Conservation (phyloP, 2,329 filamentous ascomycete species). For the Arthroderma sp. region DNA sequence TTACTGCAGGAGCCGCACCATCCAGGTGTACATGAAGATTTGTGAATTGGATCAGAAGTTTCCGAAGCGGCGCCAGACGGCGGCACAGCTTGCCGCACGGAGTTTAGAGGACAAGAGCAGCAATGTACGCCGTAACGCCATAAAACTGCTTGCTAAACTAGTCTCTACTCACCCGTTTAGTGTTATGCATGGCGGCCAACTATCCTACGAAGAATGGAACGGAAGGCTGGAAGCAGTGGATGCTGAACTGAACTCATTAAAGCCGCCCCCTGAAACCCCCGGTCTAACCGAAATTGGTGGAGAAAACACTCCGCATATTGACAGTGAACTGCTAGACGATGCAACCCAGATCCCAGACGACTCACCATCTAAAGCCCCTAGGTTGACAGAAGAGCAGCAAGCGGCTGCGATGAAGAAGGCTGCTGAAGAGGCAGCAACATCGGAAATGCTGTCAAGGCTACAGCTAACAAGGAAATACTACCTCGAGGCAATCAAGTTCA, state of each 20-base stretch:
- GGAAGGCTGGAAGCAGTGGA: conserved; percentile 71
- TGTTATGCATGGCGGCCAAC: conserved; percentile 75
- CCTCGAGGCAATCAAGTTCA: conserved; percentile 83
- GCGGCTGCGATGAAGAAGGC: conserved; percentile 62
- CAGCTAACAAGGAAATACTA: conserved; percentile 85
- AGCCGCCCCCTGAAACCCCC: conserved; percentile 61
- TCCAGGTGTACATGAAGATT: conserved; percentile 85
- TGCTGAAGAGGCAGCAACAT: conserved; percentile 74
- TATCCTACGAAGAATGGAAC: conserved; percentile 77
- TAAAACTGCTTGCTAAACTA: conserved; percentile 76
- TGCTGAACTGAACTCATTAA: conserved; percentile 63
- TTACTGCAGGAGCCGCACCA: conserved; percentile 79
- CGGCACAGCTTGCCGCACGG: conserved; percentile 71
- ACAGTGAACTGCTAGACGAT: conserved; percentile 70
- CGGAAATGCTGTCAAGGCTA: conserved; percentile 75
- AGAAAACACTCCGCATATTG: conserved; percentile 52
- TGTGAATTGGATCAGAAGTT: conserved; percentile 95
- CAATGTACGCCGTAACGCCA: conserved; percentile 87
- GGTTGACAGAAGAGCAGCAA: conserved; percentile 70
- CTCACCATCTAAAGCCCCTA: conserved; percentile 51
- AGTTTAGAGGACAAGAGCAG: conserved; percentile 97
- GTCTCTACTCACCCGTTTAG: conserved; percentile 93
- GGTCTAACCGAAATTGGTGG: conserved; percentile 55
- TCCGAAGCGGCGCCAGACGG: conserved; percentile 77
- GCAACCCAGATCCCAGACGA: conserved; percentile 62